These are phyloP conservation scores for Hypoxylon subgilvum DNA, from an alignment of 495 filamentous ascomycete species.

Conservation along the genomic window DNA sequence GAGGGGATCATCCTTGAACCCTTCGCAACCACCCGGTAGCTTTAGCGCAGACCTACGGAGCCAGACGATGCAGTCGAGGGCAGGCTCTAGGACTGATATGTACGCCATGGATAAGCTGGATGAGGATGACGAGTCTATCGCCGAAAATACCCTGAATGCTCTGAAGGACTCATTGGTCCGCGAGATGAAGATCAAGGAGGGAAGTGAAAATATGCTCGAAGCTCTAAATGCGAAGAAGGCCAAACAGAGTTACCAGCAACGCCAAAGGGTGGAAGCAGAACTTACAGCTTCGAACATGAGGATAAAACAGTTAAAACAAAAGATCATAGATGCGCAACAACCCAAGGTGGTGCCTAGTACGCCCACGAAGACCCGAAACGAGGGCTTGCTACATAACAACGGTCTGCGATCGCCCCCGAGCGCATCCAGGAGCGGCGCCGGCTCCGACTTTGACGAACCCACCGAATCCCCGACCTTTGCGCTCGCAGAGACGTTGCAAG, in stretches of 20 bases:
- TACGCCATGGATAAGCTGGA: conserved; percentile 66
- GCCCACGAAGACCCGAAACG: conserved; percentile 70
- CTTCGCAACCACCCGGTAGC: conserved; percentile 80
- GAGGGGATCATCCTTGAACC: conserved; percentile 68
- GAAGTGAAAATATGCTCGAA: conserved; percentile 96
- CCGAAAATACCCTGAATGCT: conserved; percentile 75
- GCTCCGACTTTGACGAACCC: conserved; percentile 69
- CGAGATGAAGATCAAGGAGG: conserved; percentile 95
- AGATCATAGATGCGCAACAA: conserved; percentile 72
- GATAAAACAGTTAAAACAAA: conserved; percentile 78
- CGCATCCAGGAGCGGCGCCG: conserved; percentile 55
- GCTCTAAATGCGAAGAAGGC: conserved; percentile 92
- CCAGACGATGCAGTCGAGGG: conserved; percentile 68
- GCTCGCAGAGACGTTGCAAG: conserved; percentile 84
- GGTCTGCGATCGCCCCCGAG: conserved; percentile 71
- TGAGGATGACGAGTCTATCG: conserved; percentile 64
- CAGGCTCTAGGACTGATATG: conserved; percentile 71
- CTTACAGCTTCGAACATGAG: conserved; percentile 88
- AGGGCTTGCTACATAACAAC: conserved; percentile 69
- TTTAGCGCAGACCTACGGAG: conserved; percentile 90
- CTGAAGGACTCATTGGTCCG: conserved; percentile 84
- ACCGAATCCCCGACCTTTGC: conserved; percentile 90
- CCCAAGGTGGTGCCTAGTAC: conserved; percentile 70
- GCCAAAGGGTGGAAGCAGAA: conserved; percentile 84
- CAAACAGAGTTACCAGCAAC: conserved; percentile 93